Conservation (phyloP, 2,329 filamentous ascomycete genomes). For the Didymella lethalis region DNA sequence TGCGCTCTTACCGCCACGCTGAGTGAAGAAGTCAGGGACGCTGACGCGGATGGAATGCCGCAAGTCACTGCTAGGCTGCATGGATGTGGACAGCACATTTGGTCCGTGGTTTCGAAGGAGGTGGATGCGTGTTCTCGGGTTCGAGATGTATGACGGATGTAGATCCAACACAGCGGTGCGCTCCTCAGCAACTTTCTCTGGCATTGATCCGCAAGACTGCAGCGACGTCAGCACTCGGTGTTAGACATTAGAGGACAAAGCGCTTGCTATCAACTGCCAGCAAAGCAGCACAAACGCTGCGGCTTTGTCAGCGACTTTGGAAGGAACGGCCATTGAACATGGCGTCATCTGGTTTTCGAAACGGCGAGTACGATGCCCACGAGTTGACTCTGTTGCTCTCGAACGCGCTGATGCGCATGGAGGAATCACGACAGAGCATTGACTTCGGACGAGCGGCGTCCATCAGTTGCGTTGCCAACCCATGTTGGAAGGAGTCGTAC, state of each 20-base stretch:
- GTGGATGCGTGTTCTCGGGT: background rate
- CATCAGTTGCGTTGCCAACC: background rate
- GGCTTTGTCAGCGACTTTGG: no score
- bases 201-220: background rate
- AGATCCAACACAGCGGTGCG: background rate
- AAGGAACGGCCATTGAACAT: background rate
- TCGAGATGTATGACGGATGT: background rate
- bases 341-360: no score
- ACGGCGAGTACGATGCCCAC: background rate
- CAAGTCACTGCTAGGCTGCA: conserved; percentile 25
- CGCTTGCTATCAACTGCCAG: background rate
- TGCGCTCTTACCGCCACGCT: conserved; percentile 23
- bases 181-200: background rate
- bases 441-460: background rate
- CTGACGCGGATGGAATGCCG: conserved; percentile 25
- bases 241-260: background rate
- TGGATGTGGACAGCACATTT: conserved; percentile 27
- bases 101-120: conserved; percentile 23
- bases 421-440: background rate
- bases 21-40: conserved; percentile 24
- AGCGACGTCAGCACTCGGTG: no score
- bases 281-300: background rate
- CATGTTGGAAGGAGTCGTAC: background rate
- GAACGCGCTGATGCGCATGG: background rate
- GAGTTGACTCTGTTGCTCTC: background rate